Conservation (phyloP, 2,329 filamentous ascomycete species). For the Fusarium lyarnte region DNA sequence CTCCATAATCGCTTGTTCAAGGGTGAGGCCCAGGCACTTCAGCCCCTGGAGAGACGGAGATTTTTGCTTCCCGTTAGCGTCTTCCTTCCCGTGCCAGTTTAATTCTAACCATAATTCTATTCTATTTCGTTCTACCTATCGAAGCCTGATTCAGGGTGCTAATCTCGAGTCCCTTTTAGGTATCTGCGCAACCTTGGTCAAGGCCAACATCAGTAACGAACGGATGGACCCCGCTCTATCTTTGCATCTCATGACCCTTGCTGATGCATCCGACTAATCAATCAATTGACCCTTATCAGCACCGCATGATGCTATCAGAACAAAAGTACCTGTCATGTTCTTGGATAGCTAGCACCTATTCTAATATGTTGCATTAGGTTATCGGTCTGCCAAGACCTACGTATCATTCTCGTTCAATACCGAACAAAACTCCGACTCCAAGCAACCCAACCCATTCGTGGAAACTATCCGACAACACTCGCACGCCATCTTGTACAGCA, state of each 20-base stretch:
- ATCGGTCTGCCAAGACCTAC: slow-evolving; percentile 9
- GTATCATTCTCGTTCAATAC: background rate
- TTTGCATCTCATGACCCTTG: slow-evolving; percentile 12
- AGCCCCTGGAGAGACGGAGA: background rate
- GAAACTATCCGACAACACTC: background rate
- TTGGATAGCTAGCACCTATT: slow-evolving; percentile 2
- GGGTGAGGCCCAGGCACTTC: background rate
- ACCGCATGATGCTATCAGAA: slow-evolving; percentile 2
- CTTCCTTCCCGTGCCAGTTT: background rate
- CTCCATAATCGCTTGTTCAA: background rate
- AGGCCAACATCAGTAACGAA: background rate
- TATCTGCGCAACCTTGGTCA: background rate
- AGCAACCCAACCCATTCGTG: slow-evolving; percentile 9
- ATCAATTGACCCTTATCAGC: slow-evolving; percentile 24
- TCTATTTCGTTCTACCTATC: background rate
- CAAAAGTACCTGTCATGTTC: slow-evolving; percentile 29
- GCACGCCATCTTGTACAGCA: slow-evolving; percentile 11
- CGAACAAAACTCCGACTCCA: background rate
- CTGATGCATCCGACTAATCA: slow-evolving; percentile 12
- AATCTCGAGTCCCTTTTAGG: background rate
- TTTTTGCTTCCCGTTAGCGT: background rate
- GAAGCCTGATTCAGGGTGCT: background rate
- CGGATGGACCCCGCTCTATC: slow-evolving; percentile 2
- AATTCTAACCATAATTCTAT: slow-evolving; percentile 1
- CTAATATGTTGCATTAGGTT: slow-evolving; percentile 19